Conservation (phyloP, 768 basidiomycete species). For the Termitomyces sp. region DNA sequence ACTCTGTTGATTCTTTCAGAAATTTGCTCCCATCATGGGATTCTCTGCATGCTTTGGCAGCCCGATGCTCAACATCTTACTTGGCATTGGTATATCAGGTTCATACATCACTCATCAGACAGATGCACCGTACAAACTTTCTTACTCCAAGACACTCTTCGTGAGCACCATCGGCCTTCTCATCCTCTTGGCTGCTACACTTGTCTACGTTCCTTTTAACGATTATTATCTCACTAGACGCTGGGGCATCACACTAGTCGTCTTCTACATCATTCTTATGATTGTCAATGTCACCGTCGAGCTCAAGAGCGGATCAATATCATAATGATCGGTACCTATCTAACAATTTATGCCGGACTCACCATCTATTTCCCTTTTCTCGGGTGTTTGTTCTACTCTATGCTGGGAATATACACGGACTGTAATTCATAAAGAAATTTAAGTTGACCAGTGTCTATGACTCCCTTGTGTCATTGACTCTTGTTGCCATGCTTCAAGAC, state of each 20-base stretch:
- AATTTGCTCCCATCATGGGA: slow-evolving; percentile 89
- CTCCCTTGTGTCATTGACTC: neutral
- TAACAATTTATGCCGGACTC: neutral
- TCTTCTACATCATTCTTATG: slow-evolving; percentile 74
- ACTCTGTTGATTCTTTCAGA: slow-evolving; percentile 27
- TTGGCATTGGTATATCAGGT: slow-evolving; percentile 90
- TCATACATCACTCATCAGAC: slow-evolving; percentile 74
- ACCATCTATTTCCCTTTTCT: neutral
- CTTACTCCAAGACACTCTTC: slow-evolving; percentile 78
- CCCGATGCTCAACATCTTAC: slow-evolving; percentile 87
- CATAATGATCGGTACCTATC: neutral
- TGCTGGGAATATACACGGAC: neutral
- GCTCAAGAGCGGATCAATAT: slow-evolving; percentile 27
- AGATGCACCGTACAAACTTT: slow-evolving; percentile 57
- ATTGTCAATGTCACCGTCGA: slow-evolving; percentile 75
- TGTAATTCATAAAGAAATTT: neutral
- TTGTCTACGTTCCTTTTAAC: slow-evolving; percentile 82
- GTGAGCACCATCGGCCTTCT: slow-evolving; percentile 84
- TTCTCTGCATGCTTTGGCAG: slow-evolving; percentile 95
- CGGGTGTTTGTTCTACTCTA: neutral
- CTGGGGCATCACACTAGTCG: slow-evolving; percentile 81
- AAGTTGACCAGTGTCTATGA: neutral
- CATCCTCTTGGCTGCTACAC: slow-evolving; percentile 62
- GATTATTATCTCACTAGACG: slow-evolving; percentile 70
- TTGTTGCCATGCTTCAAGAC: too few species aligned